phyloP scores from a whole-genome alignment of 257 asterid species.

The Rauvolfia tetraphylla region DNA sequence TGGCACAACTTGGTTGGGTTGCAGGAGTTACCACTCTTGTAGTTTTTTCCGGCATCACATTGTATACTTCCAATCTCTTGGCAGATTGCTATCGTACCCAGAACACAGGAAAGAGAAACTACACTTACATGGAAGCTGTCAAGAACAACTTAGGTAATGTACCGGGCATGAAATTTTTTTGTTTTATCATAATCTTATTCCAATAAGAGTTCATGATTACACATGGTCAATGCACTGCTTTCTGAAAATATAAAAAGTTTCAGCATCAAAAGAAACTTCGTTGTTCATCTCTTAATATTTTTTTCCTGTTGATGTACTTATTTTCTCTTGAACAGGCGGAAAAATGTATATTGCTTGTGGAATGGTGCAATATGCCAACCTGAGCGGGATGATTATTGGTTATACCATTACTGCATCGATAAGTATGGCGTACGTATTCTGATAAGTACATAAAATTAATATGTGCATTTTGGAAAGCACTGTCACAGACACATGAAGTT shows the following conservation, averaged over 20 bases:
- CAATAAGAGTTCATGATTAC: not conserved
- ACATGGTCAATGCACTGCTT: not conserved
- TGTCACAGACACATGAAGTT: not conserved
- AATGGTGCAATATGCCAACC: constrained; percentile 50
- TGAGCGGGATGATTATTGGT: constrained; percentile 57
- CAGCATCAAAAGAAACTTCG: not conserved
- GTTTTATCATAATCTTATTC: no score
- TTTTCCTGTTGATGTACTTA: not conserved
- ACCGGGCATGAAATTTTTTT: not conserved
- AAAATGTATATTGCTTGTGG: constrained; percentile 54
- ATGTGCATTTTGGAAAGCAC: not conserved
- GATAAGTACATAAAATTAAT: not conserved
- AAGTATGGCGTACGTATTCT: constrained; percentile 57
- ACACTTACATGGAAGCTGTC: constrained; percentile 68
- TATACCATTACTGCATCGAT: constrained; percentile 71
- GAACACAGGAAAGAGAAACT: constrained; percentile 49
- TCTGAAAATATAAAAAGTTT: not conserved
- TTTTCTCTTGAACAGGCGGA: constrained; percentile 32
- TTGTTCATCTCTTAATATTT: not conserved
- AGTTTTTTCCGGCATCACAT: constrained; percentile 48
- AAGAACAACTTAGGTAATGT: constrained; percentile 47
- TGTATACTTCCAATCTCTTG: constrained; percentile 49
- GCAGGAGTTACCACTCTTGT: constrained; percentile 48
- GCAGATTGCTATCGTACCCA: constrained; percentile 64
- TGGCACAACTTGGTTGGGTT: constrained; percentile 80